A percentile compares a stretch with the other conserved stretches of the same genome.
phyloP scores from a whole-genome alignment of 352 stramenopile species.

The Chrysophaeum taylorii region DNA sequence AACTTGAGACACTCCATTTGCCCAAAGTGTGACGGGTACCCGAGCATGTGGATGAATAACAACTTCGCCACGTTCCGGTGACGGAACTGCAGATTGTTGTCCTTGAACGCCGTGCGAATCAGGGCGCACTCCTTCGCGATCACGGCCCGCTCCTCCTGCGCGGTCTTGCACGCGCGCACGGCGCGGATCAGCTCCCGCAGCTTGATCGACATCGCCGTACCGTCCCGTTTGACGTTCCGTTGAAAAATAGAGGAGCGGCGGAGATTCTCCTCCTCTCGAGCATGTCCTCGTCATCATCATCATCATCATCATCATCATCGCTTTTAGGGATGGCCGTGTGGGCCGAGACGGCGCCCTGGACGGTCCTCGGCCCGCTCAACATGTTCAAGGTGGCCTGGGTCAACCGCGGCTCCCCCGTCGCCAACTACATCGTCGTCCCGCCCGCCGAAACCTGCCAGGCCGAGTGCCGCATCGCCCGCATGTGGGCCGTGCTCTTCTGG shows the following conservation, averaged over 20 bases:
- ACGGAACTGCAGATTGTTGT: constrained; percentile 63
- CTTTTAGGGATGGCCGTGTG: no score
- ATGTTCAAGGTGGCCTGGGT: not conserved
- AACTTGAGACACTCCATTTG: constrained; percentile 99
- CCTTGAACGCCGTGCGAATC: constrained; percentile 95
- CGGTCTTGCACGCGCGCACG: constrained; percentile 95
- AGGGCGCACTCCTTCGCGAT: constrained; percentile 97
- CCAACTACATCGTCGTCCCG: constrained; percentile 14
- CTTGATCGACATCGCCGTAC: constrained; percentile 93
- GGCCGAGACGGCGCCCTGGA: no score
- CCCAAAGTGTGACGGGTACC: constrained; percentile 96
- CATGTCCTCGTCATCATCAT: no score
- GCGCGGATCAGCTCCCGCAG: constrained; percentile 94
- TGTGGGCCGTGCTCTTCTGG: constrained; percentile 13
- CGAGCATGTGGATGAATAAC: constrained; percentile 99
- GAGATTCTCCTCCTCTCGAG: no score
- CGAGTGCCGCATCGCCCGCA: constrained; percentile 5
- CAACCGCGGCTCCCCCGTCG: not conserved
- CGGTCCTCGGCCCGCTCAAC: not conserved
- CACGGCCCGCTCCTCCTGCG: constrained; percentile 92
- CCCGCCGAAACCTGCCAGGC: constrained; percentile 8
- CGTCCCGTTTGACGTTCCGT: no score
- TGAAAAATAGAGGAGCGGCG: no score
- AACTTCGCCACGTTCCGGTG: constrained; percentile 98
- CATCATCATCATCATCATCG: no score